phyloP scores from a whole-genome alignment of 2,329 filamentous ascomycete species.

The Epichloe uncinata region DNA sequence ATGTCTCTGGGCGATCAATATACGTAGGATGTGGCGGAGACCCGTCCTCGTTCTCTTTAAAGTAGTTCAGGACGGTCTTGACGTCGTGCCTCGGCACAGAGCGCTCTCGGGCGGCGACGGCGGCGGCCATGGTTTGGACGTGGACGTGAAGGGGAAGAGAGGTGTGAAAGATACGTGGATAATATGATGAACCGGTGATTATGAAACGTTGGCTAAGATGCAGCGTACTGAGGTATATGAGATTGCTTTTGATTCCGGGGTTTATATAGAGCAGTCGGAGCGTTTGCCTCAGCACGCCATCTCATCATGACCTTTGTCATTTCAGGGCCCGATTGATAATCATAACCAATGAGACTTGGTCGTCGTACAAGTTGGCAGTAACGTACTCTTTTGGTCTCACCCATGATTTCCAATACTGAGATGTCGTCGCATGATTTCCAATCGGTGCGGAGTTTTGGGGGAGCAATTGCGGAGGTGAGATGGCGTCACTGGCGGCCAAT shows the following conservation, averaged over 20 bases:
- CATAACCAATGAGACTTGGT: neutral
- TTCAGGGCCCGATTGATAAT: neutral
- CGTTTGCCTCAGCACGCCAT: neutral
- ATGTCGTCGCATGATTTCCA: neutral
- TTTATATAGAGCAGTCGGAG: neutral
- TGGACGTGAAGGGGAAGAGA: too few relatives aligned
- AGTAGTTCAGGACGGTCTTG: conserved; percentile 23
- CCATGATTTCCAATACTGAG: neutral
- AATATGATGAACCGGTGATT: too few relatives aligned
- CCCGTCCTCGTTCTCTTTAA: conserved; percentile 27
- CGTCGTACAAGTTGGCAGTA: neutral
- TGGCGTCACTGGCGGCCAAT: conserved; percentile 13
- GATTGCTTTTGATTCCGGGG: neutral
- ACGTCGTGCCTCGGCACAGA: conserved; percentile 16
- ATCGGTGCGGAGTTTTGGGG: neutral
- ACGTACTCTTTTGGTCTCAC: too few relatives aligned
- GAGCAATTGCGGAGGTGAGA: neutral
- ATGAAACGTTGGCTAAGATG: too few relatives aligned
- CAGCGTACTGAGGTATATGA: neutral
- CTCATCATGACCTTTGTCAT: neutral
- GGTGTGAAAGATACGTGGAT: too few relatives aligned
- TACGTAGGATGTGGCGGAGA: conserved; percentile 24
- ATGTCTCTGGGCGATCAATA: conserved; percentile 21
- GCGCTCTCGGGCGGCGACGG: conserved; percentile 3
- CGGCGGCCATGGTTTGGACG: conserved; percentile 11